phyloP scores from a whole-genome alignment of 2,329 filamentous ascomycete genomes.

The Pseudogymnoascus sp. region DNA sequence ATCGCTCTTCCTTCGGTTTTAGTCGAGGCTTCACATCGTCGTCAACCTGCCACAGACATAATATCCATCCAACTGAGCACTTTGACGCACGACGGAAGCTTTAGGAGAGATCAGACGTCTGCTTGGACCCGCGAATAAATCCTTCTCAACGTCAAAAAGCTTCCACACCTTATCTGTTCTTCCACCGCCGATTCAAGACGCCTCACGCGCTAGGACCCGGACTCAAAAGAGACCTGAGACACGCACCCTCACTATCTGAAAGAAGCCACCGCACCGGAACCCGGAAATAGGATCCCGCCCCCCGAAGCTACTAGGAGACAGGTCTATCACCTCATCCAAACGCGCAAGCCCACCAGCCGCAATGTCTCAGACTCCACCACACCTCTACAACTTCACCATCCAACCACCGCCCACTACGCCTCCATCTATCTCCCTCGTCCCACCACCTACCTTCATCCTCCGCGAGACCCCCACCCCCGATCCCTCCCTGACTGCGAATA shows the following conservation, averaged over 20 bases:
- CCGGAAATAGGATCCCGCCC: background rate
- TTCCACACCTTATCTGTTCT: background rate
- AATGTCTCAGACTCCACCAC: background rate
- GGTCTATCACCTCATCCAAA: background rate
- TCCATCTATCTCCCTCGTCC: background rate
- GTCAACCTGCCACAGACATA: background rate
- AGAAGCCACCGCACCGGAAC: background rate
- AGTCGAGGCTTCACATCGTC: background rate
- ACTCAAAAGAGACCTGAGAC: background rate
- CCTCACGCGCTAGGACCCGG: background rate
- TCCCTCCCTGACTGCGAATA: background rate
- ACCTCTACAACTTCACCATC: background rate
- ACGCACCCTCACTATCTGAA: conserved; percentile 5
- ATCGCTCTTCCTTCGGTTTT: background rate
- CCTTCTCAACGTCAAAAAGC: background rate
- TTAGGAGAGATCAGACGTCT: background rate
- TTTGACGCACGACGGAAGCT: background rate
- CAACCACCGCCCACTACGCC: background rate
- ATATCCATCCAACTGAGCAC: background rate
- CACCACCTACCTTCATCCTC: conserved; percentile 1
- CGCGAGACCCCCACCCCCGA: background rate
- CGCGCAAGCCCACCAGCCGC: background rate
- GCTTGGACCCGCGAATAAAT: background rate
- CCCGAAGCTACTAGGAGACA: background rate
- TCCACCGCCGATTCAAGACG: background rate